Base-by-base conservation (phyloP, 2,329 filamentous ascomycete genomes). In the Botrytis sinoallii region DNA sequence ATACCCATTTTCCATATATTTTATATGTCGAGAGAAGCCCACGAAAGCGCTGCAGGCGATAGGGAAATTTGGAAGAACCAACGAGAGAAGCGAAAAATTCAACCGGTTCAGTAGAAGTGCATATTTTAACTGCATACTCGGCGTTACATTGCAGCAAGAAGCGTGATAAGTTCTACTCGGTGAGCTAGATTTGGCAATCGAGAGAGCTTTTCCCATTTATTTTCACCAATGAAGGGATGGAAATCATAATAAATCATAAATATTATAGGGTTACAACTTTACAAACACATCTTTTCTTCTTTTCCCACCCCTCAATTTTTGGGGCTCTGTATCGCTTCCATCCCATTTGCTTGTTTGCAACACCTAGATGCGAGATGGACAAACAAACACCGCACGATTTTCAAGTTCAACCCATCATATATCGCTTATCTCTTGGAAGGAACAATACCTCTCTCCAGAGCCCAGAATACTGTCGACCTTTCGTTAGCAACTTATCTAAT, bases 101-200 rank as follows among this genome's bases (percentile, higher is more conserved):
- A 22, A n/a, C 42, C 44, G 8, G n/a, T 64, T 68, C 63, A 60
- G 52, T 72, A 40, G 63, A 46, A 64, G 29, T 69, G 71, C 71
- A 69, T 72, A 32, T 69, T 46, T 68, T 18, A 57, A 40, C 29
- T 46, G 57, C 55, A 46, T 71, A 64, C 40, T 57, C 59, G 66
- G 46, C 42, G 72, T 73, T 63, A 70, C 66, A 64, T n/a, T 63
- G 71, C 72, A 70, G 66, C 66, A 35, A 29, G 60, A 70, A 71
- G 72, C 72, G 71, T 70, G 71, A 70, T 59, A 44, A 22, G 57
- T 35, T 57, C 57, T 73, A 73, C 71, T 73, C 72, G 72, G 72
- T 73, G 66, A 68, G 55, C 35, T 32, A 18, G n/a, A n/a, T 57
- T 16, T 14, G 29, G 48, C 38, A 18, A 57, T 57, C 20, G 12